Conservation (phyloP, 441 rosid species). For the Populus tomentosa region DNA sequence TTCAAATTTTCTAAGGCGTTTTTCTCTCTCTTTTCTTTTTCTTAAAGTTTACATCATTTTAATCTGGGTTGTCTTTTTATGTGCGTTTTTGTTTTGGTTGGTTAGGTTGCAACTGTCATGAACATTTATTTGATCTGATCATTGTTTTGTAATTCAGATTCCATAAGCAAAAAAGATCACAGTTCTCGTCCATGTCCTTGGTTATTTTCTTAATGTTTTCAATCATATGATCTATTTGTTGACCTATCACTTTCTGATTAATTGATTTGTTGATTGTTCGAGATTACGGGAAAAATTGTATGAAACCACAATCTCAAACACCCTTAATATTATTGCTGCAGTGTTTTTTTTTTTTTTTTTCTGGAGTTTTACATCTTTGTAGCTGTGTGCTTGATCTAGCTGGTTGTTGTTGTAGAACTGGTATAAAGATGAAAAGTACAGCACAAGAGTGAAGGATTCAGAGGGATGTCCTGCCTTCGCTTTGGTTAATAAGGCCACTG, state of each 20-base stretch:
- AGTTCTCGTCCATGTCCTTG: background rate
- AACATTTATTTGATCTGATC: background rate
- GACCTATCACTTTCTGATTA: background rate
- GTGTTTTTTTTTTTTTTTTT: background rate
- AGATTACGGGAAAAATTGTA: too few species aligned
- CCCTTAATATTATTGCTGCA: background rate
- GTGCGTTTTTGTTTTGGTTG: background rate
- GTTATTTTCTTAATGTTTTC: background rate
- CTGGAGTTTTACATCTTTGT: background rate
- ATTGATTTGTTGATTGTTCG: background rate
- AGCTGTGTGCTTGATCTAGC: background rate
- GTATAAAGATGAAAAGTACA: constrained; percentile 81
- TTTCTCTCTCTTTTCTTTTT: too few species aligned
- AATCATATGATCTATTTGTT: background rate
- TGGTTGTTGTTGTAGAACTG: constrained; percentile 52
- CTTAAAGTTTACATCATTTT: background rate
- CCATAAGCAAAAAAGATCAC: background rate
- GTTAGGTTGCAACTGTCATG: background rate
- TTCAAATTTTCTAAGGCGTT: background rate
- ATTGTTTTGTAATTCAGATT: background rate
- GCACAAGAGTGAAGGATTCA: constrained; percentile 71
- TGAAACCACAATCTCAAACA: too few species aligned
- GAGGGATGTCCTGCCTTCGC: constrained; percentile 78
- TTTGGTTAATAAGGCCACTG: constrained; percentile 72
- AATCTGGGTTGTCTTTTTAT: background rate